These are phyloP conservation scores for Cyphellophora europaea DNA, from an alignment of 2,329 filamentous ascomycete genomes.

Conservation along the genomic window DNA sequence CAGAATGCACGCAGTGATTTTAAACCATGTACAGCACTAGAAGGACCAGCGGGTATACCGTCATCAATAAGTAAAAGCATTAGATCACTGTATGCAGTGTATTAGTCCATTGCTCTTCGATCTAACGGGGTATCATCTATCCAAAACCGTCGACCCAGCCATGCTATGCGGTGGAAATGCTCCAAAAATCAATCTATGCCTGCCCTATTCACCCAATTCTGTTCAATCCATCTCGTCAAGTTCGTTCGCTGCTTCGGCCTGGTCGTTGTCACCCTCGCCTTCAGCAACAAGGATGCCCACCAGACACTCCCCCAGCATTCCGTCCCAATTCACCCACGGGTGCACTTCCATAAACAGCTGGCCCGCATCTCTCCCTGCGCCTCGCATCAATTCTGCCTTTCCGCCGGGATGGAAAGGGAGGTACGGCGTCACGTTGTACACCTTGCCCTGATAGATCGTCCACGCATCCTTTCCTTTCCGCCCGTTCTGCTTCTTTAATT, in stretches of 20 bases:
- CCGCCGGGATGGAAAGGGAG: conserved; percentile 82
- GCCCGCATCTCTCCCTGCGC: conserved; percentile 57
- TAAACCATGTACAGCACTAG: too few species aligned
- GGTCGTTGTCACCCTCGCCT: conserved; percentile 25
- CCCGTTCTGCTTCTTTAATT: conserved; percentile 70
- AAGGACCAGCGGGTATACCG: too few species aligned
- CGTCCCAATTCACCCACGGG: conserved; percentile 62
- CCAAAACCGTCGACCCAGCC: too few species aligned
- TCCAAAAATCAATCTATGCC: neutral
- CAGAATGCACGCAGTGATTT: too few species aligned
- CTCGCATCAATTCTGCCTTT: conserved; percentile 50
- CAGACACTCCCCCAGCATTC: conserved; percentile 52
- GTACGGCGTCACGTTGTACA: conserved; percentile 92
- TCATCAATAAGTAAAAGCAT: too few species aligned
- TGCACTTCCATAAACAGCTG: conserved; percentile 56
- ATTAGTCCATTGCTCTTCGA: too few species aligned
- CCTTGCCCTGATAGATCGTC: conserved; percentile 79
- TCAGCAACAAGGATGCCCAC: conserved; percentile 54
- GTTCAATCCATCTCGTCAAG: conserved; percentile 53
- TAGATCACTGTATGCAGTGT: too few species aligned
- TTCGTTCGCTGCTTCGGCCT: conserved; percentile 19
- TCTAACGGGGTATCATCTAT: too few species aligned
- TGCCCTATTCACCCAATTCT: neutral
- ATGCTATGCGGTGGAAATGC: too few species aligned
- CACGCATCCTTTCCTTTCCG: conserved; percentile 80